Evolutionary conservation across 768 basidiomycete genomes (phyloP).

Genomic region (Clathrus columnatus): DNA sequence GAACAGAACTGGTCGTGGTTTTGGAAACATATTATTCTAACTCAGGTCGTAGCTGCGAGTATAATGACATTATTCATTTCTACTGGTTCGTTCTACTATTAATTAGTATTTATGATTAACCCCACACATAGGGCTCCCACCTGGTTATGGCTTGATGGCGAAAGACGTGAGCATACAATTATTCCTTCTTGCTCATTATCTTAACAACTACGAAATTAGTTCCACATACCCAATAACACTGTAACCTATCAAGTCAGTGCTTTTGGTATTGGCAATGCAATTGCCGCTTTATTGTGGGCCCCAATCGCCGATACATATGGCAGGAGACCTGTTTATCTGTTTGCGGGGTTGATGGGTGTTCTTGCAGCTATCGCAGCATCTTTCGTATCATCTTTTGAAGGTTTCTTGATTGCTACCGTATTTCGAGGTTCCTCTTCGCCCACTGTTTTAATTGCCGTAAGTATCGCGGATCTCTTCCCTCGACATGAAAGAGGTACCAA

Average conservation of each 20-base stretch:
- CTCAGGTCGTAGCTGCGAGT: background rate
- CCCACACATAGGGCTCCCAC: background rate
- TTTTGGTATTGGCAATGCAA: background rate
- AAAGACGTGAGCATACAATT: background rate
- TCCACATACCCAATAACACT: background rate
- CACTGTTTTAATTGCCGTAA: constrained; percentile 16
- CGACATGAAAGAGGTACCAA: constrained; percentile 18
- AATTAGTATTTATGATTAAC: no score
- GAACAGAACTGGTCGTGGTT: background rate
- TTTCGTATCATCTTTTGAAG: background rate
- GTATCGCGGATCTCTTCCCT: constrained; percentile 18
- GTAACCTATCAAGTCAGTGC: background rate
- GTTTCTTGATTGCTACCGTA: constrained; percentile 11
- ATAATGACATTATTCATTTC: background rate
- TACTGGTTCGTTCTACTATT: background rate
- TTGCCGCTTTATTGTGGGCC: constrained; percentile 16
- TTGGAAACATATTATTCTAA: background rate
- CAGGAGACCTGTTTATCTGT: constrained; percentile 15
- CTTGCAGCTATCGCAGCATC: background rate
- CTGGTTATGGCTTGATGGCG: background rate
- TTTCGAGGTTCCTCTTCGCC: constrained; percentile 15
- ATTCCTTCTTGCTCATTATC: background rate
- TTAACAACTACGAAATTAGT: background rate
- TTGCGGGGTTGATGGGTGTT: constrained; percentile 13
- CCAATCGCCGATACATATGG: constrained; percentile 18